Evolutionary conservation across 306 rosid genomes (phyloP), one percentile per base, ranked within the genome.

Genomic region (Quercus variabilis): DNA sequence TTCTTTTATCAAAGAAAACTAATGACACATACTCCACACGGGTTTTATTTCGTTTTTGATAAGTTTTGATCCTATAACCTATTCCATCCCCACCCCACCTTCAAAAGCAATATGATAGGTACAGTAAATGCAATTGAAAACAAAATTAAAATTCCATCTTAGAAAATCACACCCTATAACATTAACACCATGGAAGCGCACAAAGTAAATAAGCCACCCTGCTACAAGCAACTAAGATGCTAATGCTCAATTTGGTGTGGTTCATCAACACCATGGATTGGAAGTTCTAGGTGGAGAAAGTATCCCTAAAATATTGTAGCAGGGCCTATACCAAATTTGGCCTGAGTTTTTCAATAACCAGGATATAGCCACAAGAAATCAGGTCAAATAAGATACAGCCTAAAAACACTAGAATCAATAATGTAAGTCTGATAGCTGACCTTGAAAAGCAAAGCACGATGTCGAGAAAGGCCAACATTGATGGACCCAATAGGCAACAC

Each of bases 401-500:
- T 62, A 84, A 73, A 82, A 25, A 76, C 60, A 71, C 54, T 55
- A 72, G 26, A 72, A 56, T 83, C 15, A 26, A 70, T 1, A 71
- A 73, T 28, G 64, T 46, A 60, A 73, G 74, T 26, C 78, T 33
- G 20, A 81, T 69, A 67, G 60, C 87, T 77, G 76, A 95, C 99
- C 99, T 95, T 95, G 88, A 91, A 95, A 90, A 94, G 98, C 85
- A 94, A 88, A 62, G 99, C 99, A 20, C 99, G 98, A 49, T 95
- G 99, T 83, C 99, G 89, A 60, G 97, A 95, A 71, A 93, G 92
- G 86, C 99, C 99, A 89, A 95, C 75, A 77, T 93, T 88, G 69
- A 95, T 85, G 80, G 96, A 93, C 78, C 99, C 99, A 77, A 95
- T 87, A 59, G 98, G 99, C 80, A 92, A 84, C 74, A 95, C 89